A percentile compares a stretch with the other conserved stretches of the same genome.
Conservation (phyloP, 306 rosid genomes). For the Pyrus communis region DNA sequence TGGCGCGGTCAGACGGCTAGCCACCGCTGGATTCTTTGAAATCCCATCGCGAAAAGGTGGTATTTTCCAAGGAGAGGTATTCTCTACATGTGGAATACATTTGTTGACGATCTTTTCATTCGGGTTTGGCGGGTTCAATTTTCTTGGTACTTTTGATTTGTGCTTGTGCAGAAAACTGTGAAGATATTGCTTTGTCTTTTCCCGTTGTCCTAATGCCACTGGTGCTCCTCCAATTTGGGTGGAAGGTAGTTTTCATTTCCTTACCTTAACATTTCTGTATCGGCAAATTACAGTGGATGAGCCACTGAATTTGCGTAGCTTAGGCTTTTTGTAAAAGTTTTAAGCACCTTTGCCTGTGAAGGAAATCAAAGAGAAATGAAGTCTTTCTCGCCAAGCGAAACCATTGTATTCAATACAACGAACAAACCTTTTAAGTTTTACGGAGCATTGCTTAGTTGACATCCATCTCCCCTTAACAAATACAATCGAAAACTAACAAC, state of each 20-base stretch:
- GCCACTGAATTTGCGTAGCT: neutral
- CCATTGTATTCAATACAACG: too few species aligned
- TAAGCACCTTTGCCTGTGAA: neutral
- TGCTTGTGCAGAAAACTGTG: conserved; percentile 35
- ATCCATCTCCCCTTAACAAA: neutral
- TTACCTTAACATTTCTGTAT: neutral
- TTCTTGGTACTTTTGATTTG: neutral
- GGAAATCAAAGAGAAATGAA: neutral
- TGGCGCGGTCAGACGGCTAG: conserved; percentile 39
- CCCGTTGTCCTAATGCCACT: conserved; percentile 43
- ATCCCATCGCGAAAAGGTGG: conserved; percentile 31
- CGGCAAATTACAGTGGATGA: neutral
- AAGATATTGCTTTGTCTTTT: conserved; percentile 62
- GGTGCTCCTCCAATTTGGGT: conserved; percentile 58
- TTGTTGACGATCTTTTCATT: neutral
- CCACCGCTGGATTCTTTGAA: conserved; percentile 32
- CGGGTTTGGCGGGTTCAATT: neutral
- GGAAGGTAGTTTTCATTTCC: conserved; percentile 29
- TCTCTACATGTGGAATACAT: too few species aligned
- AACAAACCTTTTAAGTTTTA: neutral
- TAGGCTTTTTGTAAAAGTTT: neutral
- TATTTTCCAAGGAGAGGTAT: conserved; percentile 33
- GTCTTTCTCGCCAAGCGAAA: neutral
- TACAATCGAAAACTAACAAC: neutral
- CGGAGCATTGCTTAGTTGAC: neutral